Conservation (phyloP, 306 rosid species). For the Gastrolobium bilobum region DNA sequence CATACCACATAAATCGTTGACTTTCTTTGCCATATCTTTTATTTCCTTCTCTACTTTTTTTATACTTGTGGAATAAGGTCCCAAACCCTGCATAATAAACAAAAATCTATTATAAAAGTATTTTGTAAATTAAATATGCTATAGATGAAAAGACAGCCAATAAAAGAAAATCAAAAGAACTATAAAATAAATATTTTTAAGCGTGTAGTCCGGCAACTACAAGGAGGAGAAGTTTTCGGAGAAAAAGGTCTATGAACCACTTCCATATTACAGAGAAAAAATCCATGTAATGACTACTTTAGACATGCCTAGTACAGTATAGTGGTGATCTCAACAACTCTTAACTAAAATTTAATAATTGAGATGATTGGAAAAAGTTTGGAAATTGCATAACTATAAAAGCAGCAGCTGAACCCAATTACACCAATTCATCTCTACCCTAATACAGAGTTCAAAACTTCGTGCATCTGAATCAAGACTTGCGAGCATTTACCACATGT, state of each 20-base stretch:
- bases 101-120: background rate
- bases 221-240: no score
- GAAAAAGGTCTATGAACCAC: no score
- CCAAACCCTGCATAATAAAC: constrained; percentile 68
- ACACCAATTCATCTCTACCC: constrained; percentile 6
- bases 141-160: background rate
- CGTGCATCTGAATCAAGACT: background rate
- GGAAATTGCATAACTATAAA: background rate
- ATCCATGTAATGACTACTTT: background rate
- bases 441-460: constrained; percentile 2
- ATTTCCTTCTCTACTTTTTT: constrained; percentile 82
- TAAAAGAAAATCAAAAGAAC: background rate
- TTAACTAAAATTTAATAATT: background rate
- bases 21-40: constrained; percentile 83
- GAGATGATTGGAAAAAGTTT: background rate
- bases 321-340: background rate
- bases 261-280: no score
- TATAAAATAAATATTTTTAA: background rate
- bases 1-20: constrained; percentile 78
- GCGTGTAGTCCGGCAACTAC: no score
- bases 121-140: background rate
- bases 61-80: constrained; percentile 74
- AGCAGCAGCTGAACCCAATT: background rate
- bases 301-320: background rate
- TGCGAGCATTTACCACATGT: background rate